Evolutionary conservation across 2,329 filamentous ascomycete genomes (phyloP), one percentile per base, ranked within the genome.

Genomic region (Neofusicoccum cordaticola): DNA sequence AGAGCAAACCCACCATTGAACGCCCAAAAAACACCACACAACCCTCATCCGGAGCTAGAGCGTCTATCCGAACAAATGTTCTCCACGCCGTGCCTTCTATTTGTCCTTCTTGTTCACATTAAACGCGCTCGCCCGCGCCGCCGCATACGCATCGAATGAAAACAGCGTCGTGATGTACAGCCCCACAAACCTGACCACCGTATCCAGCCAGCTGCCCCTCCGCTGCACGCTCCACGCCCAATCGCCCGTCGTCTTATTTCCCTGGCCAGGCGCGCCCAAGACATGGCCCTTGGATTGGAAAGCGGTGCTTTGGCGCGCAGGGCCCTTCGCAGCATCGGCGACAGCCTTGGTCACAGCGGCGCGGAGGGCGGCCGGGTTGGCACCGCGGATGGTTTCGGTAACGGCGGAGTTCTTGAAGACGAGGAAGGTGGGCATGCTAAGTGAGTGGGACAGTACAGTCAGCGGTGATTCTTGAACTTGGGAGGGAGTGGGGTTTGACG

Each of bases 371-470:
- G 79, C 75, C n/a, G 80, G 77, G 67, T 83, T 82, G 6, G 81
- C 81, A 71, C 81, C 81, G 39, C 79, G 78, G 66, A 83, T 77
- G 2, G 81, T 82, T 34, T 82, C 79, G 69, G 76, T 73, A 27
- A 82, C 79, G 50, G 75, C 73, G 41, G 69, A 71, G 69, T 74
- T 76, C 67, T 80, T 80, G 64, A 83, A 73, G 66, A 82, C 74
- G 64, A 83, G 78, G 73, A 83, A 83, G 22, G 81, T 83, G 1
- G 81, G 81, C 81, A 83, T 83, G 3, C 77, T 78, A 57, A 42
- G 39, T 4, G 51, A 9, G 9, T 27, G 4, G 15, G 6, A 3
- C n/a, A 27, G 11, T 11, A 5, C 19, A 13, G n/a, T 39, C 35
- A 48, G 0, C 75, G 79, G 8, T 77, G 78, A 31, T 31, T 31